Conservation (phyloP, 179 eudicot species). For the Patellifolia procumbens region DNA sequence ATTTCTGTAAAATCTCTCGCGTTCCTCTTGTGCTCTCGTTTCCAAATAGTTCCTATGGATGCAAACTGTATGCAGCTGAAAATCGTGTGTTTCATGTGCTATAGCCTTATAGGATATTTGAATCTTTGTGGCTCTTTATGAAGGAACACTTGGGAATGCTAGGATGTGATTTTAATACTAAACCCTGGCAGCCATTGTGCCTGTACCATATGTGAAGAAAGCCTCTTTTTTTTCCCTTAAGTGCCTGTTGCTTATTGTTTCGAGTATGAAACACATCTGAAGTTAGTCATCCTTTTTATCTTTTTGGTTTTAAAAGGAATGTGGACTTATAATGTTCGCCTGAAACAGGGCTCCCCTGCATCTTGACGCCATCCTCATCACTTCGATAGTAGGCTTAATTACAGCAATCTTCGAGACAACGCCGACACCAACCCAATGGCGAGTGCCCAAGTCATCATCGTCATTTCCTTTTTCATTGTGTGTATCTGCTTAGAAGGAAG, state of each 20-base stretch:
- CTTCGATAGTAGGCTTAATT: conserved; percentile 77
- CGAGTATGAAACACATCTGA: background rate
- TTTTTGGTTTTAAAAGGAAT: too few species aligned
- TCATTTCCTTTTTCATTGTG: conserved; percentile 79
- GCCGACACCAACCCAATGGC: conserved; percentile 48
- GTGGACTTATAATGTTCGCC: background rate
- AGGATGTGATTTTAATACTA: background rate
- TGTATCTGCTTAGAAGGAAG: conserved; percentile 76
- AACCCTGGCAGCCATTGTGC: background rate
- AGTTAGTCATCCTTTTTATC: background rate
- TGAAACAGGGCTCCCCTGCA: background rate
- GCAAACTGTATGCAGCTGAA: background rate
- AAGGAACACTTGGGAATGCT: background rate
- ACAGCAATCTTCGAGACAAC: conserved; percentile 67
- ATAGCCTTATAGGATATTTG: background rate
- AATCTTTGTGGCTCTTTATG: background rate
- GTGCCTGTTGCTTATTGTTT: background rate
- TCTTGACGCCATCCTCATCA: conserved; percentile 19
- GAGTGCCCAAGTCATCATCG: conserved; percentile 39
- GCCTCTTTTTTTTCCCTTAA: too few species aligned
- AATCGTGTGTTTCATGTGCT: background rate
- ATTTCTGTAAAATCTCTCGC: background rate
- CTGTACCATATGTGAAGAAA: background rate
- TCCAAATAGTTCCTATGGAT: background rate
- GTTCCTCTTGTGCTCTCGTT: background rate